These are phyloP conservation scores for Phialocephala subalpina DNA, from an alignment of 2,329 filamentous ascomycete species.

Conservation along the genomic window DNA sequence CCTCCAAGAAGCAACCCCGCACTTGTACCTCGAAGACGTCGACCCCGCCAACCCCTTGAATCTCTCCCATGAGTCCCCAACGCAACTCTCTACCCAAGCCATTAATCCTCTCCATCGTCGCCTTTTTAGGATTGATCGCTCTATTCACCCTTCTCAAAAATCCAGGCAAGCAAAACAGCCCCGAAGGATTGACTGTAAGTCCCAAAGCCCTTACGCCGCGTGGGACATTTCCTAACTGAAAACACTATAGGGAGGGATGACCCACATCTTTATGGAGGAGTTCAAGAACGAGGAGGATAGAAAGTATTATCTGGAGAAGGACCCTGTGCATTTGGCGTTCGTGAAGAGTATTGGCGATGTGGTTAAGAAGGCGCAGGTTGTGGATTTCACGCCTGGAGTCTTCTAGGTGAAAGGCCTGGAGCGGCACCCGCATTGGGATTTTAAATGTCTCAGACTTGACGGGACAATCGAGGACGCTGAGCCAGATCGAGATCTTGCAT, in stretches of 20 bases:
- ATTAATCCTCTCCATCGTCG: slow-evolving; percentile 9
- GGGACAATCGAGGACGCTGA: no score
- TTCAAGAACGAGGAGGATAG: slow-evolving; percentile 71
- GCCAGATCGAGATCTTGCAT: no score
- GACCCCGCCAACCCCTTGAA: no score
- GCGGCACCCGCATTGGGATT: no score
- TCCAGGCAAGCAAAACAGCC: slow-evolving; percentile 64
- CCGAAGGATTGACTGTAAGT: slow-evolving; percentile 64
- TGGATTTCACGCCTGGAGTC: slow-evolving; percentile 65
- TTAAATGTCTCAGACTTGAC: no score
- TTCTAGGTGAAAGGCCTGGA: slow-evolving; percentile 50
- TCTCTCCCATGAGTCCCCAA: slow-evolving; percentile 12
- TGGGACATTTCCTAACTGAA: not conserved
- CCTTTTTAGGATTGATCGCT: slow-evolving; percentile 2
- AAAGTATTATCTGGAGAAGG: slow-evolving; percentile 71
- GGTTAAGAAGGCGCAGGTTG: slow-evolving; percentile 59
- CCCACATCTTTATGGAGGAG: slow-evolving; percentile 73
- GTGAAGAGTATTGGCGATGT: slow-evolving; percentile 54
- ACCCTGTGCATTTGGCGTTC: slow-evolving; percentile 69
- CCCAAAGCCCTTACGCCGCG: not conserved
- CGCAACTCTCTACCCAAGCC: slow-evolving; percentile 4
- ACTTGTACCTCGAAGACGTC: no score
- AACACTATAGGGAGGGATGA: slow-evolving; percentile 68
- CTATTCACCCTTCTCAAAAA: slow-evolving; percentile 17
- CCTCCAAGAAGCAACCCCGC: no score